Conservation (phyloP, 495 filamentous ascomycete species). For the Elasticomyces elasticus region DNA sequence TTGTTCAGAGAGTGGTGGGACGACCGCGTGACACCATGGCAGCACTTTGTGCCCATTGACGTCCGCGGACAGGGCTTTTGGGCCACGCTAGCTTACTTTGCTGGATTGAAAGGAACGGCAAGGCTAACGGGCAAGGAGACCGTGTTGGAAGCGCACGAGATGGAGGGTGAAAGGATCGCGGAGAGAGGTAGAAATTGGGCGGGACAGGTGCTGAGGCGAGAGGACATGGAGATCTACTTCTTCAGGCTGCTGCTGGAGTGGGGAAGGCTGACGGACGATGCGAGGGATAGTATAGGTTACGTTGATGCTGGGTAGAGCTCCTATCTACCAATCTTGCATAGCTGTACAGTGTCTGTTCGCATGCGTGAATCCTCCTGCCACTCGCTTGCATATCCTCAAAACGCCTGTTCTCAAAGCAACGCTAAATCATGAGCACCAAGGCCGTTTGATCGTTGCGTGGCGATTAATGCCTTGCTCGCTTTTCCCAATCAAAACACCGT, state of each 20-base stretch:
- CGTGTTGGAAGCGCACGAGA: conserved; percentile 30
- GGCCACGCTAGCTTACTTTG: conserved; percentile 29
- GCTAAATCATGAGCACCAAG: neutral
- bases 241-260: conserved; percentile 68
- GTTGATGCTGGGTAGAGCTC: neutral
- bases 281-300: conserved; percentile 24
- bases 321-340: neutral
- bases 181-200: conserved; percentile 58
- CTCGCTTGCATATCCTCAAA: neutral
- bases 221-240: conserved; percentile 79
- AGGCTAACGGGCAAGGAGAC: neutral
- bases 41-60: conserved; percentile 70
- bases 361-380: neutral
- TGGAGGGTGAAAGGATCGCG: conserved; percentile 53
- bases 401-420: neutral
- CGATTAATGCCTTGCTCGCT: neutral
- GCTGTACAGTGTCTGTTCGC: neutral
- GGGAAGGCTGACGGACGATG: conserved; percentile 33
- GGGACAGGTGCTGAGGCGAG: conserved; percentile 52
- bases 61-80: conserved; percentile 39
- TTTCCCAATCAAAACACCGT: conserved; percentile 1
- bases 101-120: conserved; percentile 19
- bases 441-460: neutral
- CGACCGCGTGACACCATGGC: conserved; percentile 58
- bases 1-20: conserved; percentile 72